Conservation (phyloP, 2,329 filamentous ascomycete species). For the Neodidymelliopsis sp. region DNA sequence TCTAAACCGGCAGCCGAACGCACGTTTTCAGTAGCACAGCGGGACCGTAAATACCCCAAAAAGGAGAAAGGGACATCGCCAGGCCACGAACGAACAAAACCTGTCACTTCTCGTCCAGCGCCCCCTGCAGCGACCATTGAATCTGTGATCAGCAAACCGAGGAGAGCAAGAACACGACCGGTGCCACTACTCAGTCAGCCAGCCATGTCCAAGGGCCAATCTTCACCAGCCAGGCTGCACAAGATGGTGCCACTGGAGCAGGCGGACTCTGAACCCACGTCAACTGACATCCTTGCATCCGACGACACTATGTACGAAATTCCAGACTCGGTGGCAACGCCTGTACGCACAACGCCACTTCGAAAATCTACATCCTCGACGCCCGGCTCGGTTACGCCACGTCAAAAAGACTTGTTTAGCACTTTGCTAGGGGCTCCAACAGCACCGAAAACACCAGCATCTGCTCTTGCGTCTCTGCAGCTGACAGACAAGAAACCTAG, state of each 20-base stretch:
- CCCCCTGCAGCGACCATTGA: not conserved
- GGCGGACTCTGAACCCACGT: not conserved
- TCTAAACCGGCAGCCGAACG: conserved; percentile 16
- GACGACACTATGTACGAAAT: conserved; percentile 50
- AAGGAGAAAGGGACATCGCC: conserved; percentile 32
- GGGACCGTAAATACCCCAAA: conserved; percentile 38
- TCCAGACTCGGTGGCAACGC: conserved; percentile 31
- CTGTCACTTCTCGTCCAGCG: not conserved
- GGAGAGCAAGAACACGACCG: conserved; percentile 29
- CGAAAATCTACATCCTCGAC: conserved; percentile 17
- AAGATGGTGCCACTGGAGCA: conserved; percentile 41
- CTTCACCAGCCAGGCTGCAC: conserved; percentile 44
- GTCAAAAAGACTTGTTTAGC: conserved; percentile 45
- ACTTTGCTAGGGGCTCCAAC: conserved; percentile 41
- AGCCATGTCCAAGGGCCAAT: conserved; percentile 37
- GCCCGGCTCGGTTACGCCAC: conserved; percentile 46
- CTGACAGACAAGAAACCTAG: conserved; percentile 37
- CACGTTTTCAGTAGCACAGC: conserved; percentile 19
- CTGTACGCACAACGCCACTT: conserved; percentile 27
- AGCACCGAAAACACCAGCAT: conserved; percentile 39
- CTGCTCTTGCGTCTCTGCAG: conserved; percentile 41
- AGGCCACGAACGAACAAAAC: conserved; percentile 8
- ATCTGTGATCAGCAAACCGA: conserved; percentile 33
- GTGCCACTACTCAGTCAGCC: conserved; percentile 3
- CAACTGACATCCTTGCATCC: conserved; percentile 15